These are phyloP conservation scores for Aureobasidium sp. DNA, from an alignment of 2,329 filamentous ascomycete species.

Conservation along the genomic window DNA sequence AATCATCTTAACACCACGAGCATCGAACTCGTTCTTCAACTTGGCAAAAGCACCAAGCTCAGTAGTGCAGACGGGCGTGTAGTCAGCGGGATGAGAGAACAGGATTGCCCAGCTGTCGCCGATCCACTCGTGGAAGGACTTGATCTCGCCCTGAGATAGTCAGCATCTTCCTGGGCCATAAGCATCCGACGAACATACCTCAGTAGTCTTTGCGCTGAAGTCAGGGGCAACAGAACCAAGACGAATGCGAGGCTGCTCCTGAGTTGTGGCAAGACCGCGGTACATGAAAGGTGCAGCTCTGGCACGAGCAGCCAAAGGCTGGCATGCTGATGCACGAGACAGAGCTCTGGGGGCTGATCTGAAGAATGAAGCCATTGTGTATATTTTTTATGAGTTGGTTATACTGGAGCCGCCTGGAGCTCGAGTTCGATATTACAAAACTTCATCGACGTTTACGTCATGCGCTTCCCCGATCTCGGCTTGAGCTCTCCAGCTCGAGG, in stretches of 20 bases:
- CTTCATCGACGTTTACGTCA: neutral
- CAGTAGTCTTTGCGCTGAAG: slow-evolving; percentile 74
- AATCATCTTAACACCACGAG: slow-evolving; percentile 83
- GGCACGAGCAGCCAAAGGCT: slow-evolving; percentile 21
- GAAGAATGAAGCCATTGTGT: slow-evolving; percentile 27
- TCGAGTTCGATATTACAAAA: neutral
- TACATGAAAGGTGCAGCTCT: slow-evolving; percentile 25
- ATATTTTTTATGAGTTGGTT: neutral
- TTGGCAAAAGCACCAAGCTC: slow-evolving; percentile 91
- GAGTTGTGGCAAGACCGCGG: slow-evolving; percentile 29
- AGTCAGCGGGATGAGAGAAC: slow-evolving; percentile 80
- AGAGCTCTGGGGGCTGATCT: slow-evolving; percentile 29
- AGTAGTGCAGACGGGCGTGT: slow-evolving; percentile 91
- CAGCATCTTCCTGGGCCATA: neutral
- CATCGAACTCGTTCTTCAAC: slow-evolving; percentile 78
- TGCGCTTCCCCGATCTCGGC: slow-evolving; percentile 5
- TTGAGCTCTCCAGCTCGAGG: neutral
- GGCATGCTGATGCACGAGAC: slow-evolving; percentile 20
- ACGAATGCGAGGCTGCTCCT: slow-evolving; percentile 33
- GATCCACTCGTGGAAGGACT: slow-evolving; percentile 70
- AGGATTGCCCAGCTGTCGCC: slow-evolving; percentile 72
- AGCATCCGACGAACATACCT: slow-evolving; percentile 22
- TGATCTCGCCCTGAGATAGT: slow-evolving; percentile 38
- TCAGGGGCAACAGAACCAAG: slow-evolving; percentile 58
- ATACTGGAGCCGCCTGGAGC: neutral